phyloP scores from a whole-genome alignment of 495 filamentous ascomycete species.

The Tuber microsphaerosporum region DNA sequence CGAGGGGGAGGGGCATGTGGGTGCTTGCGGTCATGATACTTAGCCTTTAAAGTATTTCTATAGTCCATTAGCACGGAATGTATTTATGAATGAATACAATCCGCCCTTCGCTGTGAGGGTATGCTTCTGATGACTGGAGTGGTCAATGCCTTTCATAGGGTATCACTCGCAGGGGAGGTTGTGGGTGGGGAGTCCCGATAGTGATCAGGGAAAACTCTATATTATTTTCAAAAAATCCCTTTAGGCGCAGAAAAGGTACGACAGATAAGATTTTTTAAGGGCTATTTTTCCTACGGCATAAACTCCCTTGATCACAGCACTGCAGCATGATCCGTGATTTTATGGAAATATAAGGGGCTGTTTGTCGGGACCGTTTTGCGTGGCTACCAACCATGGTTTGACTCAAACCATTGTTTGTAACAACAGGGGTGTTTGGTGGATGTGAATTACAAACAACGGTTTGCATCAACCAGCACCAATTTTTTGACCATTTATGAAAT shows the following conservation, averaged over 20 bases:
- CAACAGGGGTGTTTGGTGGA: too few species aligned
- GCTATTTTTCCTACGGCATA: too few species aligned
- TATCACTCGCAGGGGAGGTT: neutral
- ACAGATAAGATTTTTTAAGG: too few species aligned
- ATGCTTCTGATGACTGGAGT: neutral
- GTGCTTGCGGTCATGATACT: slow-evolving; percentile 21
- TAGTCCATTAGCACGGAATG: neutral
- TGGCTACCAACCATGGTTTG: too few species aligned
- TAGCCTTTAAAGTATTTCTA: neutral
- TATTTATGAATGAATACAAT: neutral
- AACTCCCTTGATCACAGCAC: too few species aligned
- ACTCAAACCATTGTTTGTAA: too few species aligned
- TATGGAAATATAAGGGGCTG: too few species aligned
- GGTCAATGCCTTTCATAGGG: neutral
- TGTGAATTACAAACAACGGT: too few species aligned
- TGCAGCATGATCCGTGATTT: too few species aligned
- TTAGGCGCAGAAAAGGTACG: neutral
- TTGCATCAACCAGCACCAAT: too few species aligned
- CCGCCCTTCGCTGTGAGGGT: neutral
- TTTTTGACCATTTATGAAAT: too few species aligned
- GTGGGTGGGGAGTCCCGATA: neutral
- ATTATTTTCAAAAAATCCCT: neutral
- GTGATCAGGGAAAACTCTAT: neutral
- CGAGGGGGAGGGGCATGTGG: slow-evolving; percentile 23
- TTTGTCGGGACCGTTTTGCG: too few species aligned